Percentiles rank a stretch among this genome's conserved stretches.
Evolutionary conservation across 495 filamentous ascomycete species (phyloP).

Genomic region (Xylaria bambusicola): DNA sequence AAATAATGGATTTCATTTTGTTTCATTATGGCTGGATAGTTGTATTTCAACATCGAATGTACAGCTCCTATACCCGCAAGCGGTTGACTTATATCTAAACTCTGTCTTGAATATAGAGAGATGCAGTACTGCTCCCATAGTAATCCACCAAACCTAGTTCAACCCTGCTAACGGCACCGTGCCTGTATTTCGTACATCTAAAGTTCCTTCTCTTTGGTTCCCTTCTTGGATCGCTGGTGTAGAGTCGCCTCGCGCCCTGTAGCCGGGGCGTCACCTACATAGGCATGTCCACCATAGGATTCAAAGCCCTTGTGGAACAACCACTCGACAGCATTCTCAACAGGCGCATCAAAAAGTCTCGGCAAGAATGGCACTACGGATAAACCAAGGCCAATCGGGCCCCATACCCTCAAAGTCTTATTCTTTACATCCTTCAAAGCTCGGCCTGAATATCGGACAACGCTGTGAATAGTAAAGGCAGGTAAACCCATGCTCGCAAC

Average conservation of each 20-base stretch:
- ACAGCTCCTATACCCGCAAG: conserved; percentile 6
- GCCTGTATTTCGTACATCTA: conserved; percentile 30
- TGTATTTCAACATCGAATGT: background rate
- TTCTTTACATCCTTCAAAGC: conserved; percentile 82
- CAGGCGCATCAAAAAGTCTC: conserved; percentile 87
- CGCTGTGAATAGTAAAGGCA: conserved; percentile 90
- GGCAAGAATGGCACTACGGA: conserved; percentile 87
- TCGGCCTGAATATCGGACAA: conserved; percentile 82
- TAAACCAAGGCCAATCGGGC: conserved; percentile 88
- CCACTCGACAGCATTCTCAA: conserved; percentile 90
- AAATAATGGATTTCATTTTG: background rate
- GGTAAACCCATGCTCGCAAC: conserved; percentile 92
- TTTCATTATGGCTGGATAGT: background rate
- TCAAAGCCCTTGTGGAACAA: conserved; percentile 77
- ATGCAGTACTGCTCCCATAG: conserved; percentile 1
- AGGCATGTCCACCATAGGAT: conserved; percentile 63
- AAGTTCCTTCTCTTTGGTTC: conserved; percentile 53
- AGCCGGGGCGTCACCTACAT: conserved; percentile 51
- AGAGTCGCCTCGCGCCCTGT: conserved; percentile 60
- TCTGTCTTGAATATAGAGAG: background rate
- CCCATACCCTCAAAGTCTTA: conserved; percentile 72
- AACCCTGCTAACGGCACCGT: conserved; percentile 13
- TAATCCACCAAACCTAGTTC: background rate
- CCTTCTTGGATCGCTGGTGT: conserved; percentile 48
- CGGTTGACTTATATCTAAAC: background rate